Conservation (phyloP, 306 rosid species). For the Fragaria ananassa region DNA sequence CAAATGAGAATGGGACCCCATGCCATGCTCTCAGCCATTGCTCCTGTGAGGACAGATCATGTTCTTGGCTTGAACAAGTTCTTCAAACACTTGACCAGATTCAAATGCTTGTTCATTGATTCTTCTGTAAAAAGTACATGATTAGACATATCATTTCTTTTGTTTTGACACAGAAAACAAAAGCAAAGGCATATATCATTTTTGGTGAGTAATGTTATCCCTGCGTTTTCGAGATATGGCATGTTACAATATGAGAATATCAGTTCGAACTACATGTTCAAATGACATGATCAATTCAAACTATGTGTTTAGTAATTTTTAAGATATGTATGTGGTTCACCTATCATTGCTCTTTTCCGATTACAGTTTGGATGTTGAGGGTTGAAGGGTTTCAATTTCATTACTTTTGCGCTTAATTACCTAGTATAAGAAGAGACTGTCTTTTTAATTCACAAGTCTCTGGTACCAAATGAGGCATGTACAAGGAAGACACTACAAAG, state of each 20-base stretch:
- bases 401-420: neutral
- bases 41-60: constrained; percentile 40
- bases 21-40: constrained; percentile 46
- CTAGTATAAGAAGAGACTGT: neutral
- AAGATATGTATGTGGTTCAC: neutral
- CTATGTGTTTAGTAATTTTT: too few relatives aligned
- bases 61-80: constrained; percentile 27
- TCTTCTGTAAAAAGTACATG: constrained; percentile 20
- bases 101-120: constrained; percentile 36
- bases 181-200: neutral
- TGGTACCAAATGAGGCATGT: neutral
- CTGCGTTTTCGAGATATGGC: neutral
- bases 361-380: neutral
- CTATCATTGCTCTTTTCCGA: too few relatives aligned
- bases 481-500: neutral
- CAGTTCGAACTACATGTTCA: neutral
- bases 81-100: constrained; percentile 33
- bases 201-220: neutral
- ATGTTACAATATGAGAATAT: neutral
- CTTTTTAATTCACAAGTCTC: neutral
- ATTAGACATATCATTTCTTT: neutral
- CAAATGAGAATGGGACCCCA: constrained; percentile 51
- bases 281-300: neutral
- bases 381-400: neutral
- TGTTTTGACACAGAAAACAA: neutral